These are phyloP conservation scores for Populus tremula DNA, from an alignment of 345 rosid species.

Conservation along the genomic window DNA sequence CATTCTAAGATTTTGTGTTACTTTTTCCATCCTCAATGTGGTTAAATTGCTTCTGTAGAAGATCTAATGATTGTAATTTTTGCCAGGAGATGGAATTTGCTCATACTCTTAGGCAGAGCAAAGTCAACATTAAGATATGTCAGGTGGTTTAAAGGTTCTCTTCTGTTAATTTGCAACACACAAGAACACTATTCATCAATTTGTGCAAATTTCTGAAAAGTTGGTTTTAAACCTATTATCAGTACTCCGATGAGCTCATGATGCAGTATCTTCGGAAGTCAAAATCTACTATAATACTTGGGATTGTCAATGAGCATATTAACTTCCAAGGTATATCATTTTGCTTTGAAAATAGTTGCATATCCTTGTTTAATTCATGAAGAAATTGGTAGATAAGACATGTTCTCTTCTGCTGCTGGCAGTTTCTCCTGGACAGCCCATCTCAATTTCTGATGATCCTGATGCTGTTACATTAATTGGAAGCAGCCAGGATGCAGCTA, in stretches of 20 bases:
- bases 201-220: slow-evolving; percentile 14
- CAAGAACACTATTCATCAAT: background rate
- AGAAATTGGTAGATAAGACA: background rate
- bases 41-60: background rate
- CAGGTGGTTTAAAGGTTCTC: slow-evolving; percentile 47
- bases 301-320: slow-evolving; percentile 81
- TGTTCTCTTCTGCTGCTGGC: slow-evolving; percentile 33
- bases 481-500: slow-evolving; percentile 65
- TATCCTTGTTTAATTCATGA: background rate
- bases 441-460: slow-evolving; percentile 72
- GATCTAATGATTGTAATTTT: slow-evolving; percentile 2
- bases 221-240: slow-evolving; percentile 27
- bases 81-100: slow-evolving; percentile 95
- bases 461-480: slow-evolving; percentile 77
- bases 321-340: slow-evolving; percentile 70
- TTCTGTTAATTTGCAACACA: background rate
- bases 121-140: slow-evolving; percentile 86
- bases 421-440: slow-evolving; percentile 92
- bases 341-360: slow-evolving; percentile 12
- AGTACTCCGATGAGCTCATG: slow-evolving; percentile 93
- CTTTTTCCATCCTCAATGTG: background rate
- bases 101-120: slow-evolving; percentile 76
- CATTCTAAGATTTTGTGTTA: background rate
- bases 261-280: slow-evolving; percentile 82
- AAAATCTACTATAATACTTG: slow-evolving; percentile 77